Evolutionary conservation across 495 filamentous ascomycete species (phyloP).

Genomic region (Aspergillus homomorphus): DNA sequence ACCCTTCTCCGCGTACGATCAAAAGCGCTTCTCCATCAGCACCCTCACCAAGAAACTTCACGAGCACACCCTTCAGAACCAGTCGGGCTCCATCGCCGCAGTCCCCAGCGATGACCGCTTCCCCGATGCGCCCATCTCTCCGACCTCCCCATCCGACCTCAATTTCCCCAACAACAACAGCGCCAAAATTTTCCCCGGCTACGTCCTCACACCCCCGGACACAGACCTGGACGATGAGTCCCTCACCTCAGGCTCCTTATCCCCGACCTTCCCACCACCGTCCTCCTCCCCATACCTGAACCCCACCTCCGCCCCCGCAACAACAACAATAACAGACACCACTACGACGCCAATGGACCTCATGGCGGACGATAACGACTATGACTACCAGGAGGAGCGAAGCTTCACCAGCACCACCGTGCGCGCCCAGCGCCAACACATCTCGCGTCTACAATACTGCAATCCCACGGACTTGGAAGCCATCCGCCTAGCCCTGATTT

Average conservation of each 20-base stretch:
- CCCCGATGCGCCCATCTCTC: slow-evolving; percentile 9
- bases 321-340: slow-evolving; percentile 7
- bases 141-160: slow-evolving; percentile 14
- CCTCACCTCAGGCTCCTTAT: slow-evolving; percentile 14
- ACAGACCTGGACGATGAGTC: slow-evolving; percentile 44
- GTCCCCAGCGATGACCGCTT: not conserved
- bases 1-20: slow-evolving; percentile 38
- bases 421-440: slow-evolving; percentile 42
- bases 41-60: slow-evolving; percentile 46
- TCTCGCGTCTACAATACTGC: slow-evolving; percentile 41
- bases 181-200: slow-evolving; percentile 24
- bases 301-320: slow-evolving; percentile 33
- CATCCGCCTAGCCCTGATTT: slow-evolving; percentile 32
- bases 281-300: slow-evolving; percentile 32
- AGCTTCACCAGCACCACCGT: slow-evolving; percentile 16
- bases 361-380: not conserved
- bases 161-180: slow-evolving; percentile 8
- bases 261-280: slow-evolving; percentile 17
- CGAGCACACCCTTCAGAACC: slow-evolving; percentile 40
- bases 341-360: slow-evolving; percentile 13
- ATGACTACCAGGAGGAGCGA: slow-evolving; percentile 1
- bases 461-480: slow-evolving; percentile 35
- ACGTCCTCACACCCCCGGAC: slow-evolving; percentile 43
- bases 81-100: slow-evolving; percentile 5
- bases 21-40: slow-evolving; percentile 42